Evolutionary conservation across 345 rosid species (phyloP), one percentile per base, ranked within the genome.

Genomic region (Sisymbrium irio): DNA sequence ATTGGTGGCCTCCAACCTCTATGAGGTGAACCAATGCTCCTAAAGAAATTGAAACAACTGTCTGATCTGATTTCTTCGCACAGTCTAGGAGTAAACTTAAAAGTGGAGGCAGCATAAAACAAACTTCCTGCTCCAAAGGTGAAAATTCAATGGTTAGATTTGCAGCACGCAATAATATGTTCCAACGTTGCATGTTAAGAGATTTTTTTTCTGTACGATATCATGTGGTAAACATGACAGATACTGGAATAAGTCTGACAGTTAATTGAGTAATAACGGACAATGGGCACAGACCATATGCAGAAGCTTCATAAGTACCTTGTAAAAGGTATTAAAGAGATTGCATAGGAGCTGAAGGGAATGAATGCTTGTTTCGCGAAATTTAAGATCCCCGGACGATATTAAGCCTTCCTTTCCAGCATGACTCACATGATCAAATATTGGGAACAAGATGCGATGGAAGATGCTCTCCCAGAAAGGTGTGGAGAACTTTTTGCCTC

Each of bases 1-100:
- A 95, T 77, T 90, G 99, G 82, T 86, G 99, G 64, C 99, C 99
- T 69, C 99, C 99, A 77, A 95, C 98, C 77, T 95, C 98, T 49
- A 95, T 92, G 67, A 95, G 99, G 83, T 95, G 99, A 47, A 88
- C 97, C 67, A 95, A 77, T 66, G 99, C 99, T 77, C 97, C 96
- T 81, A 95, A 71, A 36, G 99, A 87, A 65, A 95, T 95, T 55
- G 99, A 95, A 79, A 92, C 99, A 47, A 95, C 99, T 7, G 99
- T 73, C 84, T 95, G 99, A 80, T 95, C 99, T 15, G 97, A 81
- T 82, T 88, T 90, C 85, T 95, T 92, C 27, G 99, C 98, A 65
- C 97, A 95, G 79, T 95, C 99, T 79, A 95, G 79, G 71, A 95
- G 97, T 85, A 95, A 84, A 78, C 92, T 80, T 77, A 95, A 75